phyloP scores from a whole-genome alignment of 1,284 basidiomycete species.

The Retiboletus fuscus region DNA sequence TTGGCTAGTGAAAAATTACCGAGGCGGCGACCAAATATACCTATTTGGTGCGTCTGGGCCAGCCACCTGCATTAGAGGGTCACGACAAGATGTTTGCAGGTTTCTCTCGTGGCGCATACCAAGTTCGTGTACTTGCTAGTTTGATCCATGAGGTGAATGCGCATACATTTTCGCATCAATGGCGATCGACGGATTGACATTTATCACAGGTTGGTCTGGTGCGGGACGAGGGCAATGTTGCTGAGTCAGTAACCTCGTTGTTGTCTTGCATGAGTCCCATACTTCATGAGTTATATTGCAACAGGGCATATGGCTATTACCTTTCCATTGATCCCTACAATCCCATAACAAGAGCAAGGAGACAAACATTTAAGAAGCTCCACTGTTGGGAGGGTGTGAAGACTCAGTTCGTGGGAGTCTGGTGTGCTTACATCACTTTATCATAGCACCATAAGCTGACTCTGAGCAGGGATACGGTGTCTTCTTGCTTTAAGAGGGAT shows the following conservation, averaged over 20 bases:
- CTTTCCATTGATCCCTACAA: too few relatives aligned
- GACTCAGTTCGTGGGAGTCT: constrained; percentile 54
- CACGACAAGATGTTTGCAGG: constrained; percentile 40
- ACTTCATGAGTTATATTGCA: too few relatives aligned
- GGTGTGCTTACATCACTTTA: constrained; percentile 37
- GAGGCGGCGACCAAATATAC: constrained; percentile 50
- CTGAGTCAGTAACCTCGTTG: too few relatives aligned
- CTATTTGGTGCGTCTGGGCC: constrained; percentile 49
- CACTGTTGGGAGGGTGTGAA: constrained; percentile 45
- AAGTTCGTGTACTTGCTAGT: constrained; percentile 52
- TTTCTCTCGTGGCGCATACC: constrained; percentile 57
- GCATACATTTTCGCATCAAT: too few relatives aligned
- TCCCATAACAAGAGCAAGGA: too few relatives aligned
- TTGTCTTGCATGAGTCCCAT: too few relatives aligned
- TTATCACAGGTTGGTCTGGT: too few relatives aligned
- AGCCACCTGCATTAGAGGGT: too few relatives aligned
- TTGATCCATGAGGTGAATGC: constrained; percentile 50
- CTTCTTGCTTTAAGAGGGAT: constrained; percentile 35
- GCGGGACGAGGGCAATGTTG: too few relatives aligned
- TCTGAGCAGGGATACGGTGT: constrained; percentile 54
- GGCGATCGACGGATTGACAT: too few relatives aligned
- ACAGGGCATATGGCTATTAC: too few relatives aligned
- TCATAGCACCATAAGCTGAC: neutral
- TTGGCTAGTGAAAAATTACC: constrained; percentile 52
- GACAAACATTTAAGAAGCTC: constrained; percentile 45